These are phyloP conservation scores for Bisporella sp. DNA, from an alignment of 2,329 filamentous ascomycete genomes.

Conservation along the genomic window DNA sequence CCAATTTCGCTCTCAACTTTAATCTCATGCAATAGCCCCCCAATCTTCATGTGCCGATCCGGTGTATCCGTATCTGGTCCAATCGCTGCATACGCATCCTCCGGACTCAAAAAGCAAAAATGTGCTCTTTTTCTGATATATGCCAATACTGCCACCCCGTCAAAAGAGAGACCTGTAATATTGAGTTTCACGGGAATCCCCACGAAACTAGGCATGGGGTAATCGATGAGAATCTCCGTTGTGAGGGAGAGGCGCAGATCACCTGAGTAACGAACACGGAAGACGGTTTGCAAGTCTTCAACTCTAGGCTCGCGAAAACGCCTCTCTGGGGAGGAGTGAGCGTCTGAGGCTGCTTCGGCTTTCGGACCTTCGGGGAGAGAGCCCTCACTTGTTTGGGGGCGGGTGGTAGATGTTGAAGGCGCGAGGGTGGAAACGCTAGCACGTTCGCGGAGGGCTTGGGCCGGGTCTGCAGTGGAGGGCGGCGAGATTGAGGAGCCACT, in stretches of 20 bases:
- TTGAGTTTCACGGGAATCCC: slow-evolving; percentile 91
- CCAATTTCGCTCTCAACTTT: slow-evolving; percentile 97
- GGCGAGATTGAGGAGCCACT: slow-evolving; percentile 25
- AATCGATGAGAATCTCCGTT: slow-evolving; percentile 92
- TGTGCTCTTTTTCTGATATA: slow-evolving; percentile 85
- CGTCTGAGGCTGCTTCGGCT: slow-evolving; percentile 18
- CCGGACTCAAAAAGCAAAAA: slow-evolving; percentile 89
- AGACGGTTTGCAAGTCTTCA: slow-evolving; percentile 89
- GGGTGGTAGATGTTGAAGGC: slow-evolving; percentile 45
- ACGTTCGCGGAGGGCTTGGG: slow-evolving; percentile 45
- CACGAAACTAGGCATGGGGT: slow-evolving; percentile 97
- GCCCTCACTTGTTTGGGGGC: slow-evolving; percentile 51
- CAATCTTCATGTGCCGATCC: slow-evolving; percentile 40
- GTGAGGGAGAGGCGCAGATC: slow-evolving; percentile 84
- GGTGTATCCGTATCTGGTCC: slow-evolving; percentile 22
- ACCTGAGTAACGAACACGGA: slow-evolving; percentile 82
- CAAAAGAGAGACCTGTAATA: slow-evolving; percentile 91
- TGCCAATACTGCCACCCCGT: slow-evolving; percentile 87
- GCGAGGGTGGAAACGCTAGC: slow-evolving; percentile 56
- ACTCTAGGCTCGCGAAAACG: slow-evolving; percentile 65
- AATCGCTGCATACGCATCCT: slow-evolving; percentile 75
- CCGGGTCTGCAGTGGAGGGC: slow-evolving; percentile 32
- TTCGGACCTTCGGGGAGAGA: slow-evolving; percentile 26
- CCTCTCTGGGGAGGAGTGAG: slow-evolving; percentile 34
- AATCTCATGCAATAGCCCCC: slow-evolving; percentile 83